Conservation (phyloP, 495 filamentous ascomycete genomes). For the Filosporella fistucella region DNA sequence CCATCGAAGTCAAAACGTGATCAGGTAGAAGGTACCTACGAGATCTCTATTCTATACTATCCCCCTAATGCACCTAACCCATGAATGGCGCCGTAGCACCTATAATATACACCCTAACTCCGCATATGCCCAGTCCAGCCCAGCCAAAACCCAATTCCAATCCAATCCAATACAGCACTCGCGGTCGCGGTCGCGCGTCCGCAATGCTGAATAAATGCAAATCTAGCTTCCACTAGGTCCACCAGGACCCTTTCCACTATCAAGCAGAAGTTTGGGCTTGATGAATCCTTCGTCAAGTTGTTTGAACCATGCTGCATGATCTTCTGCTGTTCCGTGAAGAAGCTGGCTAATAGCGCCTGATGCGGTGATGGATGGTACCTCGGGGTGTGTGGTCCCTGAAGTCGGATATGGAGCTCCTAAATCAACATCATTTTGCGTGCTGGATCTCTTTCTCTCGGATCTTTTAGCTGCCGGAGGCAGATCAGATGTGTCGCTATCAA, state of each 20-base stretch:
- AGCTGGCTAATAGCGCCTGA: constrained; percentile 23
- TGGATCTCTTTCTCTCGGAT: constrained; percentile 21
- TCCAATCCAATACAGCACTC: too few relatives aligned
- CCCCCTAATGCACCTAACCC: too few relatives aligned
- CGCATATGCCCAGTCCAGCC: too few relatives aligned
- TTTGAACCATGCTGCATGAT: constrained; percentile 86
- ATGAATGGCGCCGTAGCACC: too few relatives aligned
- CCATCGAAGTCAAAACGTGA: too few relatives aligned
- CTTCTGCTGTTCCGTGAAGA: constrained; percentile 53
- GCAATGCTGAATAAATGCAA: too few relatives aligned
- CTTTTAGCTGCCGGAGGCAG: constrained; percentile 45
- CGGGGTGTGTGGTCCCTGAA: constrained; percentile 23
- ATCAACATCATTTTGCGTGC: background rate
- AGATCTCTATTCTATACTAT: too few relatives aligned
- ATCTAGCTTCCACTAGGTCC: constrained; percentile 16
- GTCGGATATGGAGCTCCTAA: constrained; percentile 21
- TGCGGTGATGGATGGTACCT: constrained; percentile 22
- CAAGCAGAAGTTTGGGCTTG: constrained; percentile 86
- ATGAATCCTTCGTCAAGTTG: constrained; percentile 96
- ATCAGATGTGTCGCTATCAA: constrained; percentile 61
- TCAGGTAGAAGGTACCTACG: too few relatives aligned
- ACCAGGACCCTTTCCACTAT: constrained; percentile 46
- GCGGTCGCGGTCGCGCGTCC: too few relatives aligned
- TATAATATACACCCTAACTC: too few relatives aligned
- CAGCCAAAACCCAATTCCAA: too few relatives aligned